Evolutionary conservation across 257 asterid genomes (phyloP).

Genomic region (Solanum paucissectum): DNA sequence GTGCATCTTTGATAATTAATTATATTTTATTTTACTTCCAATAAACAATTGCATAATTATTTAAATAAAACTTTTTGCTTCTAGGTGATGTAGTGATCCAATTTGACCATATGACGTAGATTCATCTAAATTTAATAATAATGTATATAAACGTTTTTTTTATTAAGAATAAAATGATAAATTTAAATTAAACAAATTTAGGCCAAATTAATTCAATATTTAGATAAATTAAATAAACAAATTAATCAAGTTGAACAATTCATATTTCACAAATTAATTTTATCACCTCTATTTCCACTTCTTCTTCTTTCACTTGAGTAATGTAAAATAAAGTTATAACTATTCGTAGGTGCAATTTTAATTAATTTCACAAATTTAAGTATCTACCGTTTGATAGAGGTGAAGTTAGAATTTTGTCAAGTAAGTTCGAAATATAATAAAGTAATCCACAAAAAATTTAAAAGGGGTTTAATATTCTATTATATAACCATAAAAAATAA

Average conservation of each 20-base stretch:
- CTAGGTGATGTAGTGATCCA: not conserved
- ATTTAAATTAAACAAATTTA: too few species aligned
- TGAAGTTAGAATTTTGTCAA: too few species aligned
- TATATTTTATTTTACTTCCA: not conserved
- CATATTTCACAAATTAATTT: not conserved
- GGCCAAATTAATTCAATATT: not conserved
- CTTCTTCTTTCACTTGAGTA: not conserved
- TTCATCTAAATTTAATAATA: not conserved
- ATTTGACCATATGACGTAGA: not conserved
- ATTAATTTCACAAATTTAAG: not conserved
- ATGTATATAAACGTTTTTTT: not conserved
- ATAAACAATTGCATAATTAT: not conserved
- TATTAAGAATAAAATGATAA: not conserved
- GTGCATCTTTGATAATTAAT: not conserved
- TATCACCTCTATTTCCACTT: not conserved
- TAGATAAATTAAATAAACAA: too few species aligned
- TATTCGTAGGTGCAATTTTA: not conserved
- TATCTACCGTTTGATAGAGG: not conserved
- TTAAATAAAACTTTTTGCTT: not conserved
- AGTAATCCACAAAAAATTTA: fast-evolving
- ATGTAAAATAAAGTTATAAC: not conserved
- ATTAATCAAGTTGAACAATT: not conserved
- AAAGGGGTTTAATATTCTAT: fast-evolving
- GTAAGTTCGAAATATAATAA: too few species aligned
- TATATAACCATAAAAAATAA: too few species aligned